Percentiles rank a stretch among this genome's conserved stretches.
These are phyloP conservation scores for Excoecaria cochinchinensis DNA, from an alignment of 345 rosid genomes.

Conservation along the genomic window DNA sequence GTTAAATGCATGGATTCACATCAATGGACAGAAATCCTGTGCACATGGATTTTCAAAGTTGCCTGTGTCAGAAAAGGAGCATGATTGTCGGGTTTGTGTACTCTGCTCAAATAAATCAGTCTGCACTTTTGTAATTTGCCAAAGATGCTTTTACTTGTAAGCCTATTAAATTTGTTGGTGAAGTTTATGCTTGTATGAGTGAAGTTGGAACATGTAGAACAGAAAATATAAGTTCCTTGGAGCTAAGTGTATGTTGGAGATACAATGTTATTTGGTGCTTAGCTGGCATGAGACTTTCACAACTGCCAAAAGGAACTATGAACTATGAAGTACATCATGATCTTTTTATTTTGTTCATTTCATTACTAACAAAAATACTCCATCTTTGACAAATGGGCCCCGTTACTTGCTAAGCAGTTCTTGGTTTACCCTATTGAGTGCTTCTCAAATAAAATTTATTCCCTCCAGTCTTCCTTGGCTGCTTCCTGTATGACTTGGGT, in stretches of 20 bases:
- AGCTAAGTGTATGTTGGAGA: neutral
- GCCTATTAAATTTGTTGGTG: neutral
- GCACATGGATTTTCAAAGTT: conserved; percentile 31
- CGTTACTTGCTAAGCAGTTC: neutral
- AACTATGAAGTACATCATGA: neutral
- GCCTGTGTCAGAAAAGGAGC: conserved; percentile 33
- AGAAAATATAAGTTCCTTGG: neutral
- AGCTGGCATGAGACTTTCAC: neutral
- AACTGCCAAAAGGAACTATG: neutral
- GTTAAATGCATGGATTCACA: conserved; percentile 60
- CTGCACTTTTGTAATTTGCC: neutral
- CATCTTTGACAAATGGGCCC: neutral
- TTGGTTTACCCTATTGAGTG: neutral
- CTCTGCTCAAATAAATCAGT: neutral
- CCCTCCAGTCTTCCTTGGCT: neutral
- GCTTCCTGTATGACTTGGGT: neutral
- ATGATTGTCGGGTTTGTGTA: conserved; percentile 44
- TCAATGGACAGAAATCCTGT: conserved; percentile 47
- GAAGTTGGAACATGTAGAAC: neutral
- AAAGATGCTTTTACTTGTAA: neutral
- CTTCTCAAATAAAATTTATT: neutral
- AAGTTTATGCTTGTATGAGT: neutral
- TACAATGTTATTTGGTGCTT: neutral
- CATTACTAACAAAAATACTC: neutral
- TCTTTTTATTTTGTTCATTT: too few species aligned